These are phyloP conservation scores for Saraca asoca DNA, from an alignment of 331 rosid species.

Conservation along the genomic window DNA sequence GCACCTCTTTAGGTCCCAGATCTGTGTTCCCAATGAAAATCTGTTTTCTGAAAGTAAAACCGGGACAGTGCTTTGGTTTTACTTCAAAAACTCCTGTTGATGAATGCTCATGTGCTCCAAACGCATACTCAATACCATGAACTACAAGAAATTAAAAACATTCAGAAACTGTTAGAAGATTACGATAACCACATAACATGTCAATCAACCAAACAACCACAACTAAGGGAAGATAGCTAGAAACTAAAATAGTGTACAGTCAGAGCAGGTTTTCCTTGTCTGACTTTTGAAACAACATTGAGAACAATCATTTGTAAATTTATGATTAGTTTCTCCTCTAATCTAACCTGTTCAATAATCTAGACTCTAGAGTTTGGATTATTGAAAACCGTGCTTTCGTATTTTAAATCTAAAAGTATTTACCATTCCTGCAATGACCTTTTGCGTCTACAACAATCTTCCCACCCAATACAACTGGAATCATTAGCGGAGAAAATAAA, in stretches of 20 bases:
- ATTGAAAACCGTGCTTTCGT: too few relatives aligned
- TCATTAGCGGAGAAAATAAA: too few relatives aligned
- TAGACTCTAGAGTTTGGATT: background rate
- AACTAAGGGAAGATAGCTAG: slow-evolving; percentile 3
- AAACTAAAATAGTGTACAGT: slow-evolving; percentile 1
- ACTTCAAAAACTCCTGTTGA: slow-evolving; percentile 89
- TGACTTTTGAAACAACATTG: background rate
- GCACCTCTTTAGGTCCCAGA: slow-evolving; percentile 60
- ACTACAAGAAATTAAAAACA: slow-evolving; percentile 42
- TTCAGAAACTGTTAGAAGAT: background rate
- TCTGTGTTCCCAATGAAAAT: slow-evolving; percentile 81
- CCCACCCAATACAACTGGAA: too few relatives aligned
- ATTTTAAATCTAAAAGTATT: background rate
- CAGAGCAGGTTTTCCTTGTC: slow-evolving; percentile 5
- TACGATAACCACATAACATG: background rate
- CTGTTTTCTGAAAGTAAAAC: slow-evolving; percentile 87
- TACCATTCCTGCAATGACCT: too few relatives aligned
- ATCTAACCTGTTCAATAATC: background rate
- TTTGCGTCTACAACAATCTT: too few relatives aligned
- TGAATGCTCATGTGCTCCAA: slow-evolving; percentile 89
- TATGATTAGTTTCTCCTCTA: background rate
- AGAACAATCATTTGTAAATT: background rate
- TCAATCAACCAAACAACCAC: slow-evolving; percentile 6
- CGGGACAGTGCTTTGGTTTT: slow-evolving; percentile 84
- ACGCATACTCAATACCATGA: slow-evolving; percentile 86